These are phyloP conservation scores for Yamadazyma akitaensis DNA, from an alignment of 805 yeast genomes.

Conservation along the genomic window DNA sequence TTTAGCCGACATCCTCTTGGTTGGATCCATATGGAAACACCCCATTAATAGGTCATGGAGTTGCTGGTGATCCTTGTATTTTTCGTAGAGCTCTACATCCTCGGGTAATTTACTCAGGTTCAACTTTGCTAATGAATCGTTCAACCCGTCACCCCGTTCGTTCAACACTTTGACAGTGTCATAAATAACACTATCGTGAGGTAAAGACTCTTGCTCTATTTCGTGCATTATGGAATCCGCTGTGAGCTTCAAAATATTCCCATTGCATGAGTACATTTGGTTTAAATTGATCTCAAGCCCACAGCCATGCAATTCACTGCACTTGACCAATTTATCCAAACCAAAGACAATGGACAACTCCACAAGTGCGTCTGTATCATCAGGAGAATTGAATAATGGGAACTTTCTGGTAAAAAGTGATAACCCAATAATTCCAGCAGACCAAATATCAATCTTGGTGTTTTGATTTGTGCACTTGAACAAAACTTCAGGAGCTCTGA, in stretches of 20 bases:
- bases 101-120: constrained; percentile 6
- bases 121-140: constrained; percentile 7
- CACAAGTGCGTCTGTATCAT: constrained; percentile 86
- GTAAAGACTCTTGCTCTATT: constrained; percentile 56
- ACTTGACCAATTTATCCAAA: constrained; percentile 59
- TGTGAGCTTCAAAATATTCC: constrained; percentile 32
- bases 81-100: constrained; percentile 21
- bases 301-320: constrained; percentile 84
- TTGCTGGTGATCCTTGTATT: constrained; percentile 38
- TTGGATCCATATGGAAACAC: constrained; percentile 57
- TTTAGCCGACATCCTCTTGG: constrained; percentile 53
- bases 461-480: constrained; percentile 83
- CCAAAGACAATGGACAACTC: constrained; percentile 86
- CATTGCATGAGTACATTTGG: constrained; percentile 18
- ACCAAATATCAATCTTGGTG: constrained; percentile 84
- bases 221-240: constrained; percentile 36
- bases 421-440: constrained; percentile 83
- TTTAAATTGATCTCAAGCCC: constrained; percentile 59
- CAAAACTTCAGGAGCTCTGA: constrained; percentile 90
- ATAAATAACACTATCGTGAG: constrained; percentile 67
- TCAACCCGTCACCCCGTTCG: constrained; percentile 33
- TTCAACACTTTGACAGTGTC: constrained; percentile 56
- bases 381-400: constrained; percentile 92
- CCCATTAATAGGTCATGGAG: constrained; percentile 55
- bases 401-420: constrained; percentile 76